phyloP scores from a whole-genome alignment of 2,329 filamentous ascomycete genomes.

The Pseudogymnoascus sp. region DNA sequence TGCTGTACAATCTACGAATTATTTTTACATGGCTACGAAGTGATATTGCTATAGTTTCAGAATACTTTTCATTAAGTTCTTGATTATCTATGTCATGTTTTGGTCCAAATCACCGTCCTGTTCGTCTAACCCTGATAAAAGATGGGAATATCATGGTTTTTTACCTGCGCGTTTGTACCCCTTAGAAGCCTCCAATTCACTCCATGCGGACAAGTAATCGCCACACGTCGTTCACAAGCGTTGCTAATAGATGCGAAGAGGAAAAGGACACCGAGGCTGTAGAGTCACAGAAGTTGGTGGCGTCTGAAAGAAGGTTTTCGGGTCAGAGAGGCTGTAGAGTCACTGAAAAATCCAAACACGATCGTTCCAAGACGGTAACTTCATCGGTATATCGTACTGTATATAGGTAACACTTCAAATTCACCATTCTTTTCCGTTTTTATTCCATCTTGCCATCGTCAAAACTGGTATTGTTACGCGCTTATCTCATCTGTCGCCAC shows the following conservation, averaged over 20 bases:
- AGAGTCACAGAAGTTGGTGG: constrained; percentile 1
- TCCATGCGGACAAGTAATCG: background rate
- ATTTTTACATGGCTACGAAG: background rate
- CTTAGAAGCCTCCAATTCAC: background rate
- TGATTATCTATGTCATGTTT: background rate
- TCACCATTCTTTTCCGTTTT: background rate
- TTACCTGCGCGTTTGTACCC: background rate
- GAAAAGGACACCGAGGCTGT: background rate
- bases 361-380: background rate
- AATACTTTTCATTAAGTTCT: background rate
- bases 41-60: background rate
- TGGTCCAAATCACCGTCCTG: background rate
- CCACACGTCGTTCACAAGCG: background rate
- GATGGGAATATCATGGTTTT: background rate
- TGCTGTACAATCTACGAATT: background rate
- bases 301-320: background rate
- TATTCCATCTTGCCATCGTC: background rate
- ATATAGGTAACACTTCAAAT: background rate
- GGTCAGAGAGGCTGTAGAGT: background rate
- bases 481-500: constrained; percentile 1
- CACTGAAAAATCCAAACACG: background rate
- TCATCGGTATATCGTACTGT: background rate
- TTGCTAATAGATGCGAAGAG: background rate
- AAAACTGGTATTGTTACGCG: background rate
- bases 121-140: background rate